Evolutionary conservation across 1,284 basidiomycete species (phyloP), one percentile per base, ranked within the genome.

Genomic region (Ganoderma resinaceum): DNA sequence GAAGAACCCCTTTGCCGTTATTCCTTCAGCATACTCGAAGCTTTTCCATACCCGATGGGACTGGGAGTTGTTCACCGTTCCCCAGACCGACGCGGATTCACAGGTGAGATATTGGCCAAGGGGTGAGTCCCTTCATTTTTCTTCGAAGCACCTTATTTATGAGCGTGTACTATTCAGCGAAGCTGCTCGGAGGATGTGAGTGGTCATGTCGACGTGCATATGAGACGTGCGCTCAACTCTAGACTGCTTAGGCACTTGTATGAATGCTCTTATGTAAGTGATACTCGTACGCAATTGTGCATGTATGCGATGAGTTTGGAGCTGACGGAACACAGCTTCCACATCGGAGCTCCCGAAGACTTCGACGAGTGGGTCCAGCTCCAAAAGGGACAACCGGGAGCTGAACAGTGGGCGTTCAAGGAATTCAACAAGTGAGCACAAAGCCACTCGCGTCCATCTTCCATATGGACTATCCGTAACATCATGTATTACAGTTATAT

Each of bases 291-390:
- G 33, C 20, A 33, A 20, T 23, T 18, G 33, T n/a, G 35, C 14
- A 26, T 4, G 5, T 33, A n/a, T 37, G 40, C 16, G 40, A 42
- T 42, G 16, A 14, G 18, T 18, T 42, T 20, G 16, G 18, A 12
- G 2, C 37, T 38, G 37, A 38, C 37, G 9, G 37, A 38, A 11
- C 9, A 3, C 66, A 92, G 91, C 80, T 90, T 87, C 63, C 91
- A 92, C 23, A 87, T 87, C 53, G 89, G 90, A 23, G 84, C 88
- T 6, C 89, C 91, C 0, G 86, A 86, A 0, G 91, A 93, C 74
- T 92, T 87, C 70, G 89, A 92, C 72, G 86, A 92, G 76, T 92
- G 90, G 86, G 89, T 86, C 0, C 72, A 79, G n/a, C 82, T 87
- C 38, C 78, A 78, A 66, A 76, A 76, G 43, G 81, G 82, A 23